Evolutionary conservation across 441 rosid species (phyloP), one percentile per base, ranked within the genome.

Genomic region (Gossypium davidsonii): DNA sequence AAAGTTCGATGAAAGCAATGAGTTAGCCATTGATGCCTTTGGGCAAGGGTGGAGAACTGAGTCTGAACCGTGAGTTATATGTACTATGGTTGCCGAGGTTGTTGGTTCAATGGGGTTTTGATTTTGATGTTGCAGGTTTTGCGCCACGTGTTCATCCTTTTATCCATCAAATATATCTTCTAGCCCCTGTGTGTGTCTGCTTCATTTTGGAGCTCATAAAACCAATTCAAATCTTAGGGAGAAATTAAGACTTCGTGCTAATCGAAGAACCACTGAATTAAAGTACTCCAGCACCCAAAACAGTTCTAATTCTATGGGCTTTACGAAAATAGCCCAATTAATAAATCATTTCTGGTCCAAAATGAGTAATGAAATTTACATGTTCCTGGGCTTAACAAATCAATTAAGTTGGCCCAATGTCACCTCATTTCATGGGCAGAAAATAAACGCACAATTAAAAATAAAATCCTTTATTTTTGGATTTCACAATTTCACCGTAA

Each of bases 1-100:
- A 79, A 88, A 84, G 66, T 68, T 80, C 1, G 94, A 87, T 46
- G 88, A 86, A 53, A 89, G 86, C 61, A 91, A 69, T 2, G 88
- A 76, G 49, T 82, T 88, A 4, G 85, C 52, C 2, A 81, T 34
- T 4, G 92, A 67, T 14, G 11, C 25, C 28, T 7, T 7, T 34
- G 39, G 39, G 39, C 39, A 34, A 6, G 39, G 39, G 8, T 34
- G 8, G 39, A 34, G 39, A 34, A 1, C 39, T 6, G 39, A 6
- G 37, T 4, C 37, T 31, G 37, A 31, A 4, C 37, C 6, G 37
- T 4, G 39, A 34, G 39, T 34, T 34, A 34, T 6, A 6, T 34
- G 39, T 34, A 34, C 39, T 6, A 34, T 34, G 7, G 39, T 1
- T 6, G 39, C 39, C 1, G 39, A 28, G 66, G 66, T 2, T 14